Evolutionary conservation across 2,329 filamentous ascomycete species (phyloP), one percentile per base, ranked within the genome.

Genomic region (Grosmannia clavigera): DNA sequence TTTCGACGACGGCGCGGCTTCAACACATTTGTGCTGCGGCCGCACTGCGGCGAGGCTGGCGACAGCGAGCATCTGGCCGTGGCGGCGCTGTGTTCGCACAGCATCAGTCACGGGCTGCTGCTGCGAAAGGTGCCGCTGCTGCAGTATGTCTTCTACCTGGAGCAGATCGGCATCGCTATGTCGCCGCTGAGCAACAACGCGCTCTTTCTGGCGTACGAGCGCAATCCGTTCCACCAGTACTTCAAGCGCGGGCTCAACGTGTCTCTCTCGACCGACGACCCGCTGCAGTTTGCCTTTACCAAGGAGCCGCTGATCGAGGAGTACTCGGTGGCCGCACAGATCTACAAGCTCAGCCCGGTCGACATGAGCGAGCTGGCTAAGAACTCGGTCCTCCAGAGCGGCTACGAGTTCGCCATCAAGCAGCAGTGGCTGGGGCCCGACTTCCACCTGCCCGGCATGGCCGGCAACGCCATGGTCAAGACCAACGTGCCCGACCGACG

Each of bases 311-410:
- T 99, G 61, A 99, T 99, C 66, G 94, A 99, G 72, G 94, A 99
- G 70, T 99, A 99, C 69, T 92, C 92, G 0, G 94, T 99, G 10
- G 94, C 94, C 3, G 94, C 94, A 5, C 94, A 99, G 73, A 99
- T 99, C 61, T 99, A 97, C 76, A 97, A 97, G 75, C 83, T 99
- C 48, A 95, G 86, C 68, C 88, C 92, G 0, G 92, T 97, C 4
- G 94, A 99, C 69, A 99, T 99, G 94, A 97, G 94, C 70, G 94
- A 99, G 74, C 74, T 99, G 61, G 94, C 94, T 29, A 96, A 96
- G 74, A 92, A 97, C 71, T 96, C 90, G 11, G 94, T 99, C 50
- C 84, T 87, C 67, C 94, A 99, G 71, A 95, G 90, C 70, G 94
- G 94, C 7, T 99, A 95, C 69, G 94, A 99, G 70, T 79, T 88